Percentiles rank a stretch among this genome's conserved stretches.
phyloP scores from a whole-genome alignment of 495 filamentous ascomycete species.

The Podospora pseudoanserina region DNA sequence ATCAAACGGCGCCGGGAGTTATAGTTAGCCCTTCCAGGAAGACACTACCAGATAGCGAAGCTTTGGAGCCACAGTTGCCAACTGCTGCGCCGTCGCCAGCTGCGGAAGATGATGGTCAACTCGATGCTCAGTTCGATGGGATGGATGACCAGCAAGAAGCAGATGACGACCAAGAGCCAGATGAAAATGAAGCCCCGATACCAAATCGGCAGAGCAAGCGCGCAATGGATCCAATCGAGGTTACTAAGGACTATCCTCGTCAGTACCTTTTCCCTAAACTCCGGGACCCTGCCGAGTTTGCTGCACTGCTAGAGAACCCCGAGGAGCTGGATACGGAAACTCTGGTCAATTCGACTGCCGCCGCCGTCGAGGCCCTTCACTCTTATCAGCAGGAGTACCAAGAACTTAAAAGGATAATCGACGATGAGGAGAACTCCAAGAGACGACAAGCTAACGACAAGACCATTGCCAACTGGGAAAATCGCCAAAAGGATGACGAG shows the following conservation, averaged over 20 bases:
- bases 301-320: slow-evolving; percentile 33
- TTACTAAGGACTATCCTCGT: slow-evolving; percentile 22
- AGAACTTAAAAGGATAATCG: slow-evolving; percentile 54
- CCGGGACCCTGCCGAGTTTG: slow-evolving; percentile 34
- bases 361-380: slow-evolving; percentile 51
- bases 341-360: slow-evolving; percentile 52
- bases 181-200: slow-evolving; percentile 1
- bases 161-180: slow-evolving; percentile 20
- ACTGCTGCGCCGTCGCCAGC: slow-evolving; percentile 30
- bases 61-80: slow-evolving; percentile 19
- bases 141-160: slow-evolving; percentile 28
- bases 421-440: slow-evolving; percentile 46
- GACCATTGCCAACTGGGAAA: slow-evolving; percentile 35
- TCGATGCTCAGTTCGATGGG: slow-evolving; percentile 16
- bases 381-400: slow-evolving; percentile 64
- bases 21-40: not conserved
- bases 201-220: not conserved
- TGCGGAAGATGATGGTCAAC: slow-evolving; percentile 16
- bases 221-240: slow-evolving; percentile 24
- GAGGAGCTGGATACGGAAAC: slow-evolving; percentile 42
- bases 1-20: not conserved
- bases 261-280: slow-evolving; percentile 36
- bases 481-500: slow-evolving; percentile 31
- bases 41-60: not conserved
- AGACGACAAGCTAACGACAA: slow-evolving; percentile 41